Conservation (phyloP, 495 filamentous ascomycete genomes). For the Penicillium angulare region DNA sequence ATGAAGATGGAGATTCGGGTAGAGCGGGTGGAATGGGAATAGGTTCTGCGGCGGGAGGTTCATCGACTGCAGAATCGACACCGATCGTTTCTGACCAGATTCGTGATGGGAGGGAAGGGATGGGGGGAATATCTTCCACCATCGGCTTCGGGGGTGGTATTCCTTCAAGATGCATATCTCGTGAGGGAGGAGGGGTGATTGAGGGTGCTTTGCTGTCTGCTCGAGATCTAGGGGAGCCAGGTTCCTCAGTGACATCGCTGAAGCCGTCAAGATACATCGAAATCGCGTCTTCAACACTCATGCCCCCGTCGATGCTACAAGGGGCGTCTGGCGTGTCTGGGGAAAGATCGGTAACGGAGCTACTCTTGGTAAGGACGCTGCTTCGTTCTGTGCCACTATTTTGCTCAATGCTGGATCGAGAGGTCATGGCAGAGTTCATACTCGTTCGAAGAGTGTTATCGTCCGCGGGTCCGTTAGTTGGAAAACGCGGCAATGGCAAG, state of each 20-base stretch:
- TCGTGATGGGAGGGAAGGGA: slow-evolving; percentile 24
- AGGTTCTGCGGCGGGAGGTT: slow-evolving; percentile 8
- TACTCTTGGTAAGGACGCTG: slow-evolving; percentile 76
- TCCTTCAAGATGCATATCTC: slow-evolving; percentile 28
- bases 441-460: slow-evolving; percentile 66
- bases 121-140: slow-evolving; percentile 22
- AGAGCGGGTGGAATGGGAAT: not conserved
- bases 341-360: slow-evolving; percentile 67
- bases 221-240: slow-evolving; percentile 31
- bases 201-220: slow-evolving; percentile 33
- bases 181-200: slow-evolving; percentile 29
- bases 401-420: slow-evolving; percentile 67
- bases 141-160: slow-evolving; percentile 18
- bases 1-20: not conserved
- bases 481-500: slow-evolving; percentile 33
- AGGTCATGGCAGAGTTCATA: slow-evolving; percentile 67
- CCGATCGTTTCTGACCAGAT: not conserved
- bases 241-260: slow-evolving; percentile 53
- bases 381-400: slow-evolving; percentile 73
- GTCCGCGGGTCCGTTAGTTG: slow-evolving; percentile 29
- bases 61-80: not conserved
- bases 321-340: slow-evolving; percentile 55
- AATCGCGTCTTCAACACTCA: slow-evolving; percentile 90
- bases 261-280: slow-evolving; percentile 90
- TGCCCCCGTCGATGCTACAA: slow-evolving; percentile 62